A percentile compares a stretch with the other conserved stretches of the same genome.
These are phyloP conservation scores for Neofusicoccum umdonicola DNA, from an alignment of 2,329 filamentous ascomycete genomes.

Conservation along the genomic window DNA sequence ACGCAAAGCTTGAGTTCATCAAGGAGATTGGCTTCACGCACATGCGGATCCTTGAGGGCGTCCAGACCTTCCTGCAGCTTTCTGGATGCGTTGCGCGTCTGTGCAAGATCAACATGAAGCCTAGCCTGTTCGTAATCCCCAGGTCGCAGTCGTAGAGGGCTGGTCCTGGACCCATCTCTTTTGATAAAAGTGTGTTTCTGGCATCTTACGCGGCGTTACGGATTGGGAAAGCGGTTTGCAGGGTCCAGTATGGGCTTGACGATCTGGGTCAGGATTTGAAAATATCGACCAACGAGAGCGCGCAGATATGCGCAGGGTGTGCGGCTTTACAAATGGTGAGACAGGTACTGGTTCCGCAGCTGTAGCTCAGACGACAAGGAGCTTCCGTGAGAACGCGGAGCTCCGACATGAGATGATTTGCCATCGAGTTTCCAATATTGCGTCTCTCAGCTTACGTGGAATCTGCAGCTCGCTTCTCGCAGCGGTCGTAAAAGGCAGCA, in stretches of 20 bases:
- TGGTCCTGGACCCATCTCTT: not conserved
- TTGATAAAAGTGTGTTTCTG: not conserved
- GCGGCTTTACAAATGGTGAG: not conserved
- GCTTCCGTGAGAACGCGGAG: not conserved
- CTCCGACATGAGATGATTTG: not conserved
- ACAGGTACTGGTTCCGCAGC: not conserved
- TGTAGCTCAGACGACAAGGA: not conserved
- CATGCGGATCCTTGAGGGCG: slow-evolving; percentile 98
- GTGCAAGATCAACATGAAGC: slow-evolving; percentile 96
- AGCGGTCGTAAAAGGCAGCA: not conserved
- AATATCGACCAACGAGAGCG: slow-evolving; percentile 2
- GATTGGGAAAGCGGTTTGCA: not conserved
- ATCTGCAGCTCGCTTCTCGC: not conserved
- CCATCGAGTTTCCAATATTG: not conserved
- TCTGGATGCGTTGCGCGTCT: slow-evolving; percentile 89
- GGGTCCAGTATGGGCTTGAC: not conserved
- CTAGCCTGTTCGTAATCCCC: slow-evolving; percentile 66
- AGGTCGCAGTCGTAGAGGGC: not conserved
- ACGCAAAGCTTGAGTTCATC: slow-evolving; percentile 95
- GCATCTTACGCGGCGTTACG: slow-evolving; percentile 12
- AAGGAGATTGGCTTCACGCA: slow-evolving; percentile 98
- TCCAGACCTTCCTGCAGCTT: slow-evolving; percentile 90
- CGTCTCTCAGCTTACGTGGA: not conserved
- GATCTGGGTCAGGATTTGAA: not conserved
- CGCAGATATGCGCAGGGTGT: not conserved